These are phyloP conservation scores for Beauveria pseudobassiana DNA, from an alignment of 2,329 filamentous ascomycete genomes.

Conservation along the genomic window DNA sequence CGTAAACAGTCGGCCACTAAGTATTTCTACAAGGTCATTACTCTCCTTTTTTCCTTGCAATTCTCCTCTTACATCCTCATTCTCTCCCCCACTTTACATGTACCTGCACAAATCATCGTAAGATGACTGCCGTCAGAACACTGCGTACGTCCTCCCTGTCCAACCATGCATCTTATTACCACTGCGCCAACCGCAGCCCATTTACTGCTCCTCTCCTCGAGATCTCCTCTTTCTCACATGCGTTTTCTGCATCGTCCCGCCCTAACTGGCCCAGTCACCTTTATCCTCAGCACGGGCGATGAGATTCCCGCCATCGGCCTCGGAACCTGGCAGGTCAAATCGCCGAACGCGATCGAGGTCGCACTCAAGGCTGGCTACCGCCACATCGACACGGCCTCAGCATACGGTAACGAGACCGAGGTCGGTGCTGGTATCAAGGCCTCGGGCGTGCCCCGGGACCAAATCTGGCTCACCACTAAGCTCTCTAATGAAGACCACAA, in stretches of 20 bases:
- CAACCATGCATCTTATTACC: background rate
- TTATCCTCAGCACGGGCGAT: slow-evolving; percentile 66
- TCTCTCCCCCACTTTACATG: background rate
- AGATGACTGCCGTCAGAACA: slow-evolving; percentile 24
- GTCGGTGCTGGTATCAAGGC: slow-evolving; percentile 59
- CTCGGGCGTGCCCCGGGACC: slow-evolving; percentile 54
- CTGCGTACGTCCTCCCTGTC: slow-evolving; percentile 13
- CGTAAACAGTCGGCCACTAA: background rate
- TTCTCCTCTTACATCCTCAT: too few relatives aligned
- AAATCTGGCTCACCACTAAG: slow-evolving; percentile 74
- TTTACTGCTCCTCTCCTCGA: background rate
- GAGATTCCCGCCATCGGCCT: slow-evolving; percentile 72
- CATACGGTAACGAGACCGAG: slow-evolving; percentile 69
- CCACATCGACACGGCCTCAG: slow-evolving; percentile 69
- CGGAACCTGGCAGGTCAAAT: slow-evolving; percentile 71
- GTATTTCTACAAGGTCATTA: background rate
- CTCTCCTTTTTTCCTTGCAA: background rate
- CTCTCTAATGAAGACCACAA: slow-evolving; percentile 75
- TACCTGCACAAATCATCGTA: background rate
- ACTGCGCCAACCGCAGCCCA: background rate
- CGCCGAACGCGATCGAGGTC: slow-evolving; percentile 60
- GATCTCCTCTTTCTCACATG: too few relatives aligned
- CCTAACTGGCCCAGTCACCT: slow-evolving; percentile 28
- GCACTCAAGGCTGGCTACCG: slow-evolving; percentile 63
- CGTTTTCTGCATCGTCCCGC: background rate